phyloP scores from a whole-genome alignment of 768 basidiomycete species.

The Nidularia sp. region DNA sequence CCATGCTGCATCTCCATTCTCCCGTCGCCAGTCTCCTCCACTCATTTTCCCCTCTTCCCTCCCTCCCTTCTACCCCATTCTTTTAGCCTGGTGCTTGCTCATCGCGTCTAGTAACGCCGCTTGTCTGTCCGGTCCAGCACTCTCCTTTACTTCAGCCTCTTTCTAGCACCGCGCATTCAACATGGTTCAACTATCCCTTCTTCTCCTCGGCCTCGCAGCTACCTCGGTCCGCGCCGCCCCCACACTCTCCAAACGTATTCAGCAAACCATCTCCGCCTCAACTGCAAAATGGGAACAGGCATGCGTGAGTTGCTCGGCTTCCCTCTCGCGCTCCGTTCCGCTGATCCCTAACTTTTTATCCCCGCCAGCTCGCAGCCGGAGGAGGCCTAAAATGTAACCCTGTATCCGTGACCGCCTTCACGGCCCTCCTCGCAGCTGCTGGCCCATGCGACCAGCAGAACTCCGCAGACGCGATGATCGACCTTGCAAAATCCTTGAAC shows the following conservation, averaged over 20 bases:
- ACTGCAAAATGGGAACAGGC: slow-evolving; percentile 41
- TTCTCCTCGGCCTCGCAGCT: slow-evolving; percentile 26
- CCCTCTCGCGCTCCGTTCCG: background rate
- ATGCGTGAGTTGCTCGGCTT: slow-evolving; percentile 31
- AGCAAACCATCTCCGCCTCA: slow-evolving; percentile 35
- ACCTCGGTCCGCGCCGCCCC: slow-evolving; percentile 27
- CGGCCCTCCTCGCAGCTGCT: slow-evolving; percentile 54
- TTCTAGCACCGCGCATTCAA: background rate
- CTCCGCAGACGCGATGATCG: slow-evolving; percentile 49
- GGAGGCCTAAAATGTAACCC: slow-evolving; percentile 57
- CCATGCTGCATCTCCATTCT: background rate
- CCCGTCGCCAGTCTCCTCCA: background rate
- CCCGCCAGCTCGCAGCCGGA: slow-evolving; percentile 43
- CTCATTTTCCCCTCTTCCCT: background rate
- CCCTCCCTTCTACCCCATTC: background rate
- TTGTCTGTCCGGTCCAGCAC: background rate
- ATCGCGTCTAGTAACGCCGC: slow-evolving; percentile 5
- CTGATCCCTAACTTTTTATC: slow-evolving; percentile 1
- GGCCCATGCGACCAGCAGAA: slow-evolving; percentile 55
- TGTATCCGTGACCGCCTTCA: slow-evolving; percentile 49
- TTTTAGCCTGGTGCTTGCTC: slow-evolving; percentile 6
- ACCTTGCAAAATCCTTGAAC: slow-evolving; percentile 31
- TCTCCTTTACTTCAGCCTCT: slow-evolving; percentile 14
- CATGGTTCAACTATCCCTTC: slow-evolving; percentile 27
- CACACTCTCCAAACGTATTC: slow-evolving; percentile 41